Percentiles rank a stretch among this genome's conserved stretches.
These are phyloP conservation scores for Diplodia corticola DNA, from an alignment of 2,329 filamentous ascomycete species.

Conservation along the genomic window DNA sequence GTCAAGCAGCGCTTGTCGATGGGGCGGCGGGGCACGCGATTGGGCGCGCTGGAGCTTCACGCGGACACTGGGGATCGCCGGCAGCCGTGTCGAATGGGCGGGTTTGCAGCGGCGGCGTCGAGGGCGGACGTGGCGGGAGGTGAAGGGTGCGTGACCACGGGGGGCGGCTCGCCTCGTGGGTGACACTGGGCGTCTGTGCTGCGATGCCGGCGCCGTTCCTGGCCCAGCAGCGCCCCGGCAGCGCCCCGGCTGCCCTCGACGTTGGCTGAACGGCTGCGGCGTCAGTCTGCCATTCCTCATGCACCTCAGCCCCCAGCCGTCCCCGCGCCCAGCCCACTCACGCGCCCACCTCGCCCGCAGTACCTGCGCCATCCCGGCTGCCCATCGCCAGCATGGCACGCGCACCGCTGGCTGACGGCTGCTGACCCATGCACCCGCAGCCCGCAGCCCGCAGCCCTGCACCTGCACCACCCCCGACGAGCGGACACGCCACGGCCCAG, in stretches of 20 bases:
- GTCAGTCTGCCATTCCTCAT: not conserved
- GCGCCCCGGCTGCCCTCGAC: too few relatives aligned
- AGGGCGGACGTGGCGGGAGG: constrained; percentile 11
- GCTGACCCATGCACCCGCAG: not conserved
- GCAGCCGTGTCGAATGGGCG: constrained; percentile 1
- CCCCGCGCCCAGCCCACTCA: not conserved
- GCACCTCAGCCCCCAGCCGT: too few relatives aligned
- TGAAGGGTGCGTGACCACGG: constrained; percentile 12
- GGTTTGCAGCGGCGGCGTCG: not conserved
- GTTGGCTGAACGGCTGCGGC: not conserved
- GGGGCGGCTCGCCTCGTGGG: constrained; percentile 13
- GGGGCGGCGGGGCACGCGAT: not conserved
- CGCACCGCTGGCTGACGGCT: not conserved
- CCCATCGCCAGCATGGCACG: not conserved
- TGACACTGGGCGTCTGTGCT: not conserved
- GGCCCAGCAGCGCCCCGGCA: not conserved
- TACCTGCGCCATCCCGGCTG: constrained; percentile 16
- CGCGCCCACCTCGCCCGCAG: not conserved
- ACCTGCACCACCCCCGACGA: not conserved
- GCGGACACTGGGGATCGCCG: not conserved
- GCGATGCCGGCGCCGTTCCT: constrained; percentile 14
- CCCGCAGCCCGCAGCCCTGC: too few relatives aligned
- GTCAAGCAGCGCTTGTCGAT: not conserved
- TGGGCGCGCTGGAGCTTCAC: not conserved
- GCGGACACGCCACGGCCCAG: not conserved